Evolutionary conservation across 2,329 filamentous ascomycete genomes (phyloP).

Genomic region (Onygenales sp.): DNA sequence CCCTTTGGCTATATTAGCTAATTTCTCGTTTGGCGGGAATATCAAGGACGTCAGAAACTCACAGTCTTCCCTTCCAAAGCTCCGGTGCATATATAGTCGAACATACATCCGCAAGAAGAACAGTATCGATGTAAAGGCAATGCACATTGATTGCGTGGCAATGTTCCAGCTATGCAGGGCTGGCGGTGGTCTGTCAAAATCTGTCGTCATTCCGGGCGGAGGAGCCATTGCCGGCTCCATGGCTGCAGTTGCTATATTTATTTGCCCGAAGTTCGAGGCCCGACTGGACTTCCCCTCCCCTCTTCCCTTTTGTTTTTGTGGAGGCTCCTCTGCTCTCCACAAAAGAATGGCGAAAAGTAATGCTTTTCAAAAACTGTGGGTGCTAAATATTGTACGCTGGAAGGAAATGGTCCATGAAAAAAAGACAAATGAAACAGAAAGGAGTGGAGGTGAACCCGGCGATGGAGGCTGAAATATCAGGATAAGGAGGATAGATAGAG

Average conservation of each 20-base stretch:
- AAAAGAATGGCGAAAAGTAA: background rate
- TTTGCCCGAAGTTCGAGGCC: background rate
- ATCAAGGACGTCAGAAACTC: slow-evolving; percentile 7
- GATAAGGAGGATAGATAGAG: background rate
- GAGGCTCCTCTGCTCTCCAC: background rate
- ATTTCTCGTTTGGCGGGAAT: background rate
- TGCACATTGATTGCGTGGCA: slow-evolving; percentile 19
- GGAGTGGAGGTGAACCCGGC: background rate
- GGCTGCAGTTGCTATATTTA: background rate
- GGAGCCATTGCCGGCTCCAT: background rate
- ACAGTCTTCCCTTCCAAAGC: slow-evolving; percentile 20
- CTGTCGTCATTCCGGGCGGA: background rate
- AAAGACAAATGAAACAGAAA: background rate
- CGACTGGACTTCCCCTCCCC: background rate
- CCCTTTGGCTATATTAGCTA: slow-evolving; percentile 1
- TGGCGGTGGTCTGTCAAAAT: slow-evolving; percentile 9
- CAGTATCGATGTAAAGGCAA: slow-evolving; percentile 17
- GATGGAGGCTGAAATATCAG: background rate
- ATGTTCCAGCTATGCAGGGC: slow-evolving; percentile 19
- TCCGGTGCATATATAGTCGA: slow-evolving; percentile 15
- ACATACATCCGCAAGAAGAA: slow-evolving; percentile 18
- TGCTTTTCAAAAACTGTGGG: background rate
- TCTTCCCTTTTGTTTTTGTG: background rate
- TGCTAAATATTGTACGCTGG: background rate
- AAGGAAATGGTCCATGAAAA: background rate